These are phyloP conservation scores for Neoscytalidium dimidiatum DNA, from an alignment of 2,329 filamentous ascomycete genomes.

Conservation along the genomic window DNA sequence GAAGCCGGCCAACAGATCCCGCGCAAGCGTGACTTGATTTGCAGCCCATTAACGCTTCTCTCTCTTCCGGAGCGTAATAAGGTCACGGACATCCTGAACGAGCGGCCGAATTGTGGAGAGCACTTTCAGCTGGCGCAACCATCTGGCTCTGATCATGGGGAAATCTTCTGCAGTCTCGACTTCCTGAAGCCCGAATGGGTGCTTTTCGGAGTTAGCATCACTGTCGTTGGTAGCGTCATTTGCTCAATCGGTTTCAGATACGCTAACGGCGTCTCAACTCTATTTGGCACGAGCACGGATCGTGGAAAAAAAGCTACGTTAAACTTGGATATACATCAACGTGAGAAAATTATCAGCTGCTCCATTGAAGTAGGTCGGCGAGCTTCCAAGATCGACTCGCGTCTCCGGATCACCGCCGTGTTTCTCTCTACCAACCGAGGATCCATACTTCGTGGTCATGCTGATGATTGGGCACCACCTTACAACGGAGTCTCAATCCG, in stretches of 20 bases:
- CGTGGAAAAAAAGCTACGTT: background rate
- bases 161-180: background rate
- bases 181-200: background rate
- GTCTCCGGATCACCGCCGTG: background rate
- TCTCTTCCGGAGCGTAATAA: background rate
- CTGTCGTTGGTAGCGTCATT: background rate
- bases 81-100: background rate
- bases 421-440: background rate
- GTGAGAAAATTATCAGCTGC: background rate
- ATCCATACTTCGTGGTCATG: background rate
- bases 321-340: background rate
- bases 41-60: background rate
- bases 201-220: background rate
- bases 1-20: background rate
- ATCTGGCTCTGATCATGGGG: background rate
- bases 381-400: background rate
- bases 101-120: background rate
- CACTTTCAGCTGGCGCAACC: background rate
- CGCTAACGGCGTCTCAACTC: background rate
- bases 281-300: background rate
- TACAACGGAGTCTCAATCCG: background rate
- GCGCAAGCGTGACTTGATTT: too few species aligned
- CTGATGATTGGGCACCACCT: background rate
- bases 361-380: background rate
- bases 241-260: background rate